Conservation (phyloP, 2,329 filamentous ascomycete genomes). For the Alternaria sp. region DNA sequence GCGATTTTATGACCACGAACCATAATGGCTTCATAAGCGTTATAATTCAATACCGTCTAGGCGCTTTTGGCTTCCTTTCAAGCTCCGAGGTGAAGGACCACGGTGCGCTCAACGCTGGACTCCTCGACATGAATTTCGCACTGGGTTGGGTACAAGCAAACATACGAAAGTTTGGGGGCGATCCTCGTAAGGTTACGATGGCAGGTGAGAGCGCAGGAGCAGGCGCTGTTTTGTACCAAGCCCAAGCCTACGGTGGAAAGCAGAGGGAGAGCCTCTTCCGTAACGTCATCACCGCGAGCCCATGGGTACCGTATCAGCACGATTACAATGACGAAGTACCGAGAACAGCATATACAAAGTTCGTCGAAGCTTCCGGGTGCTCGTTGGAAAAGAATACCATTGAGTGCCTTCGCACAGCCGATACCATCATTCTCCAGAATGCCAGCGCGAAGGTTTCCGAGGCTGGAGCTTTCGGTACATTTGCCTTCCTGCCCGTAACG, state of each 20-base stretch:
- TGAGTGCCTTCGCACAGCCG: constrained; percentile 37
- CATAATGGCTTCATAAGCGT: constrained; percentile 62
- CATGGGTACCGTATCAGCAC: constrained; percentile 45
- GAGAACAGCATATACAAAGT: constrained; percentile 39
- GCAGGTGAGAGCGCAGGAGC: constrained; percentile 70
- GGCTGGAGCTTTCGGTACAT: constrained; percentile 51
- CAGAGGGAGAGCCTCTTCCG: constrained; percentile 42
- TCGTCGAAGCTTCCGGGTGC: constrained; percentile 42
- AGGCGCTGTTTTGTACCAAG: constrained; percentile 60
- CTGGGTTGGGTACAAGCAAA: constrained; percentile 70
- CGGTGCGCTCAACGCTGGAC: constrained; percentile 69
- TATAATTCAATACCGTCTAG: constrained; percentile 71
- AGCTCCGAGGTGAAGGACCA: constrained; percentile 63
- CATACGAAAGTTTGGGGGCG: constrained; percentile 62
- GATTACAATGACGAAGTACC: constrained; percentile 45
- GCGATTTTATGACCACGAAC: constrained; percentile 53
- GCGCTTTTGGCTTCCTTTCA: constrained; percentile 69
- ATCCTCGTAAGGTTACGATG: constrained; percentile 67
- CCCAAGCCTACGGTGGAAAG: constrained; percentile 54
- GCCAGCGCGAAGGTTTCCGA: constrained; percentile 43
- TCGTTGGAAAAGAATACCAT: constrained; percentile 33
- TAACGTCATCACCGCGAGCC: constrained; percentile 46
- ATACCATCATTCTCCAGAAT: constrained; percentile 38
- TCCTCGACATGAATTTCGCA: constrained; percentile 69
- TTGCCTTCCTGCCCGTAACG: constrained; percentile 54